These are phyloP conservation scores for Eucalyptus regnans DNA, from an alignment of 345 rosid species.

Conservation along the genomic window DNA sequence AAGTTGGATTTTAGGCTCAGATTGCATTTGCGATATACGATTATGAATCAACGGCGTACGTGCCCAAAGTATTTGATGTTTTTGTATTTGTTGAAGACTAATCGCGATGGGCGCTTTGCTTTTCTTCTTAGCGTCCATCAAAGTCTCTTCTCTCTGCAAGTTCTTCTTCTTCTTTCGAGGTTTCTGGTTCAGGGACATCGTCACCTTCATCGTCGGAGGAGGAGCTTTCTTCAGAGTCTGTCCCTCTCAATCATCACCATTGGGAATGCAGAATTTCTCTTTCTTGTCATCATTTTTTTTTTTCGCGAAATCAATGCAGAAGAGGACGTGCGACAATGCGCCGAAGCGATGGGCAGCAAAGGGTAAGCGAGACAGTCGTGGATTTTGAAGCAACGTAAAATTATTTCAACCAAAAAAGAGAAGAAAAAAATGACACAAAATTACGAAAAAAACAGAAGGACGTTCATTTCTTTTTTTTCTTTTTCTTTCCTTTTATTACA, in stretches of 20 bases:
- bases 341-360: too few relatives aligned
- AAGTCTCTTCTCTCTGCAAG: background rate
- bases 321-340: too few relatives aligned
- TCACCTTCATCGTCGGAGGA: conserved; percentile 26
- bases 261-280: too few relatives aligned
- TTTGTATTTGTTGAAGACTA: conserved; percentile 46
- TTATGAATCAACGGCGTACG: background rate
- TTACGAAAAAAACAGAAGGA: too few relatives aligned
- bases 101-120: conserved; percentile 66
- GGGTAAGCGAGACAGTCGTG: too few relatives aligned
- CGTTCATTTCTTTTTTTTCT: too few relatives aligned
- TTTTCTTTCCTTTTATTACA: too few relatives aligned
- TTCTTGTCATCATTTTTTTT: too few relatives aligned
- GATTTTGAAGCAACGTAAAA: too few relatives aligned
- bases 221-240: conserved; percentile 58
- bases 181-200: background rate
- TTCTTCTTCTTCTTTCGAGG: conserved; percentile 1
- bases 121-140: conserved; percentile 23
- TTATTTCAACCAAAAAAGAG: too few relatives aligned
- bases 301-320: too few relatives aligned
- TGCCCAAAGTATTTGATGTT: too few relatives aligned
- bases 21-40: background rate
- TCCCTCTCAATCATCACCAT: background rate
- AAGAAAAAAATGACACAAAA: background rate
- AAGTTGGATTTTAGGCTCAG: background rate